Conservation (phyloP, 1,284 basidiomycete genomes). For the Microbotryum saponariae region DNA sequence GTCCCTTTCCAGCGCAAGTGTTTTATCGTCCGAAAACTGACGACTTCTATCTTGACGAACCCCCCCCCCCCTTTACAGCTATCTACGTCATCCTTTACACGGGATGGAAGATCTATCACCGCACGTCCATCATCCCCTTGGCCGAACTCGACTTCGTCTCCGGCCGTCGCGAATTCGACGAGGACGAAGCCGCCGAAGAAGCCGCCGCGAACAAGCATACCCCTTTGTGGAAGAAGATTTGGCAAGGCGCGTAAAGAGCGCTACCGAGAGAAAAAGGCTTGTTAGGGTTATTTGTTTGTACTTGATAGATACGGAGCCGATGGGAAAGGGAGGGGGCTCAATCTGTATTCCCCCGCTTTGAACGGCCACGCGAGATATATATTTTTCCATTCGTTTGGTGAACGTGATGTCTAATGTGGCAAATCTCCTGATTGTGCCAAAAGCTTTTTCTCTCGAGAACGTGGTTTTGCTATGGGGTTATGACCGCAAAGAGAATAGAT, state of each 20-base stretch:
- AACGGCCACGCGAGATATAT: no score
- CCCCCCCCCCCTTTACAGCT: slow-evolving; percentile 47
- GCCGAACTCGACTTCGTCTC: slow-evolving; percentile 57
- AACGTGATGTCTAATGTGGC: no score
- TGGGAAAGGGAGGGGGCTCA: no score
- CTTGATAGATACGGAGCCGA: no score
- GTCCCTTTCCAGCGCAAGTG: background rate
- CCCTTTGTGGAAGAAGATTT: slow-evolving; percentile 37
- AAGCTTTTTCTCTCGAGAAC: no score
- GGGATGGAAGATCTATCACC: slow-evolving; percentile 34
- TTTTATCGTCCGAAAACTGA: background rate
- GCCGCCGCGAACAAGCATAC: slow-evolving; percentile 34
- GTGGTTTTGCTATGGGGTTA: no score
- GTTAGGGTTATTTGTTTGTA: no score
- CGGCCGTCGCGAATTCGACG: slow-evolving; percentile 58
- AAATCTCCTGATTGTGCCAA: no score
- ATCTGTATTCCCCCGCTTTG: no score
- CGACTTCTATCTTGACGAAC: background rate
- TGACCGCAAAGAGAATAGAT: no score
- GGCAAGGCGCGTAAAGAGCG: slow-evolving; percentile 16
- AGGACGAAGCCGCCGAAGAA: slow-evolving; percentile 49
- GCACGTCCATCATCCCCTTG: slow-evolving; percentile 50
- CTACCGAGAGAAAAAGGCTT: no score
- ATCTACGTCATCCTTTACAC: slow-evolving; percentile 59
- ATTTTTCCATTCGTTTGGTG: no score